Conservation (phyloP, 2,329 filamentous ascomycete species). For the Ustilaginoidea virens region DNA sequence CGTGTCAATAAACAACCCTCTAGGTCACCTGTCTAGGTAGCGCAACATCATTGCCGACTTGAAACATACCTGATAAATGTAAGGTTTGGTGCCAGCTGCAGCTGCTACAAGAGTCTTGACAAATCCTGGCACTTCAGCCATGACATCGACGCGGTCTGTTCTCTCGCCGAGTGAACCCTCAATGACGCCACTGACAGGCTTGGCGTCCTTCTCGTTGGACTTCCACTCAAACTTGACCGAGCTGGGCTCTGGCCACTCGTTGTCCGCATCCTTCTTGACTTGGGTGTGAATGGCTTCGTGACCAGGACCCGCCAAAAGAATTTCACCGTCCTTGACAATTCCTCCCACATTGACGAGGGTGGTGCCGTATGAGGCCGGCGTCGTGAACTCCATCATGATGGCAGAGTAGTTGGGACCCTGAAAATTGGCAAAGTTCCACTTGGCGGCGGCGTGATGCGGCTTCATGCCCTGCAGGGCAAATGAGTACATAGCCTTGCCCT, state of each 20-base stretch:
- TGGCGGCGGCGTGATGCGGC: constrained; percentile 83
- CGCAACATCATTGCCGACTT: background rate
- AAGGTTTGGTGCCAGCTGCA: constrained; percentile 84
- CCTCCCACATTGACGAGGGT: constrained; percentile 73
- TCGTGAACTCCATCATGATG: constrained; percentile 90
- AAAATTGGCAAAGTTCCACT: constrained; percentile 90
- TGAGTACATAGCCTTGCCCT: constrained; percentile 63
- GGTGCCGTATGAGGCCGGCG: constrained; percentile 79
- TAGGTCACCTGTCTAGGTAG: background rate
- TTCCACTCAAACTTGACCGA: constrained; percentile 62
- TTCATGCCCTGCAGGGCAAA: constrained; percentile 97
- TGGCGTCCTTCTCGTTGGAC: constrained; percentile 62
- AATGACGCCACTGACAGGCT: constrained; percentile 52
- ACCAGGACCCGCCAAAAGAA: constrained; percentile 55
- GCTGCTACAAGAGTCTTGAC: constrained; percentile 86
- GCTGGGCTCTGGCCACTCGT: constrained; percentile 79
- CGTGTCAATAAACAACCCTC: background rate
- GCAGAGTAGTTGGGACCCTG: constrained; percentile 78
- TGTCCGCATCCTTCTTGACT: constrained; percentile 56
- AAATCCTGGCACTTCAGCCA: constrained; percentile 91
- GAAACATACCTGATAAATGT: constrained; percentile 76
- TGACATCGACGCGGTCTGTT: constrained; percentile 73
- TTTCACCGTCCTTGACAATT: constrained; percentile 65
- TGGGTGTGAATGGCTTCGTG: constrained; percentile 55
- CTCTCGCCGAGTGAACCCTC: constrained; percentile 53